Evolutionary conservation across 2,329 filamentous ascomycete genomes (phyloP).

Genomic region (Sporothrix phasma): DNA sequence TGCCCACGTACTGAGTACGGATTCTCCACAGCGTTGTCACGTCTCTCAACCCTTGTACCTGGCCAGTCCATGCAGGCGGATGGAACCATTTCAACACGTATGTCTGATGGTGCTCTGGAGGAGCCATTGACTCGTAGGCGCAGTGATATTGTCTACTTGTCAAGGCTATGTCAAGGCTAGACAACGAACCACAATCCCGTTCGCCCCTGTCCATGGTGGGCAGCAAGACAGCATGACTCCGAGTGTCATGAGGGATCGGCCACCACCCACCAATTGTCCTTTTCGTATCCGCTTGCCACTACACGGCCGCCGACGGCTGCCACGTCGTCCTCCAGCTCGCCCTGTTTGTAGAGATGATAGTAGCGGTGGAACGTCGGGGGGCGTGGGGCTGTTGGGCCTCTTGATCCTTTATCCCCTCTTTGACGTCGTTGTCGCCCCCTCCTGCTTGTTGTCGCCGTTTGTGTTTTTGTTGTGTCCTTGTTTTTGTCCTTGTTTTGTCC

Average conservation of each 20-base stretch:
- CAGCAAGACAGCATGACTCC: not conserved
- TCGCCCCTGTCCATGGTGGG: not conserved
- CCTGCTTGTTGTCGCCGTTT: slow-evolving; percentile 11
- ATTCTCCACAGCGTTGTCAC: not conserved
- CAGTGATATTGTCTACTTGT: not conserved
- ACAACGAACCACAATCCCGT: not conserved
- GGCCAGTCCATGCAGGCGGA: not conserved
- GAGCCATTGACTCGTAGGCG: not conserved
- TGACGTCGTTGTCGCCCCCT: not conserved
- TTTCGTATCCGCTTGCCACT: slow-evolving; percentile 79
- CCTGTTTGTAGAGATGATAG: slow-evolving; percentile 83
- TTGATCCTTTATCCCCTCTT: not conserved
- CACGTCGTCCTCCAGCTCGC: slow-evolving; percentile 78
- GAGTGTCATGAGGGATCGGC: slow-evolving; percentile 22
- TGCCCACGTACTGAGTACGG: too few species aligned
- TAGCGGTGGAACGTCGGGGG: slow-evolving; percentile 71
- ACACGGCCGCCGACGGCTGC: slow-evolving; percentile 63
- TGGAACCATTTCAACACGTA: not conserved
- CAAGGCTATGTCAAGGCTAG: not conserved
- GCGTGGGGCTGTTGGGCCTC: slow-evolving; percentile 7
- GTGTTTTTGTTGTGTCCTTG: not conserved
- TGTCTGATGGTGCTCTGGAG: not conserved
- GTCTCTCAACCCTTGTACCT: not conserved
- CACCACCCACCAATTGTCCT: slow-evolving; percentile 97
- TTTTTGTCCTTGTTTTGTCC: slow-evolving; percentile 1